Evolutionary conservation across 208 protist species (phyloP), one percentile per base, ranked within the genome.

Genomic region (Vickermania ingenoplastis): DNA sequence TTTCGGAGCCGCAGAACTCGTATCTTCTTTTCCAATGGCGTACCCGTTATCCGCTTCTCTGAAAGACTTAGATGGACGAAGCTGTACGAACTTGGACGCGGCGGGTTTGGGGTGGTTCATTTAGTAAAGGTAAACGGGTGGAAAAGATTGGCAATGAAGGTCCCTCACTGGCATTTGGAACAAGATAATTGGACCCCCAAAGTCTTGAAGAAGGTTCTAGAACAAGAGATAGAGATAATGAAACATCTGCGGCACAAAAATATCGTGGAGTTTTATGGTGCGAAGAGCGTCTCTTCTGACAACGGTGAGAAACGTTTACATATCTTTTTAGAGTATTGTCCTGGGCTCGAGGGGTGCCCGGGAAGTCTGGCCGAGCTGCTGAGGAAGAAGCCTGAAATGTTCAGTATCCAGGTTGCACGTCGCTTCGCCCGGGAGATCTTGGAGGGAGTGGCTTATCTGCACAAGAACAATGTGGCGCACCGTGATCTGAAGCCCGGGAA

Each of bases 401-500:
- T 90, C n/a, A 54, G 53, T 26, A 67, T 61, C 28, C 57, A 60
- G 57, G 67, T 71, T 1, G 62, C 87, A 3, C 74, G 78, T 1
- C 67, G 80, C 31, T 95, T 83, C 68, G 56, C 84, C 24, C 66
- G 71, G 41, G 89, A 97, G 74, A 73, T 97, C 1, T 83, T 79
- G 21, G 75, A 91, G 28, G 83, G 77, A 7, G 58, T 97, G 25
- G 76, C 92, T 53, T 82, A 97, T 54, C 86, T 97, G n/a, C 92
- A 97, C 59, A 49, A 52, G 2, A 76, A 94, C 67, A 89, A 92
- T 59, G 92, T 97, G 75, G 67, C 95, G 25, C 91, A 96, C 57
- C 82, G 91, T 13, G 91, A 96, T 57, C 90, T 96, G 64, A 96
- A 96, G 51, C 79, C 72, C 1, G 91, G 83, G 5, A 96, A 96